These are phyloP conservation scores for Malus domestica DNA, from an alignment of 306 rosid species.

Conservation along the genomic window ASM211411v1 NC_041791.1:6566001-6566500, in stretches of 20 bases:
- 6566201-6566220: constrained; percentile 1
- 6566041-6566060: constrained; percentile 1
- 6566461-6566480: constrained; percentile 1
- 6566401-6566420: constrained; percentile 1
- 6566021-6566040: not conserved
- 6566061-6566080: not conserved
- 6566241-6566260: not conserved
- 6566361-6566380: constrained; percentile 8
- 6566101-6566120: not conserved
- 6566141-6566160: constrained; percentile 29
- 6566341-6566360: not conserved
- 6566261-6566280: not conserved
- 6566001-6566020: constrained; percentile 25
- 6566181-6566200: constrained; percentile 6
- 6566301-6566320: not conserved
- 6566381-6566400: not conserved
- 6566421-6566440: not conserved
- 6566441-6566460: not conserved
- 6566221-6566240: not conserved
- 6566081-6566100: not conserved
- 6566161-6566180: constrained; percentile 18
- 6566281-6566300: not conserved
- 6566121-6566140: constrained; percentile 16
- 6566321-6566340: constrained; percentile 1
- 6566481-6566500: constrained; percentile 20